Evolutionary conservation across 768 basidiomycete species (phyloP).

Genomic region (Pisolithus marmoratus): DNA sequence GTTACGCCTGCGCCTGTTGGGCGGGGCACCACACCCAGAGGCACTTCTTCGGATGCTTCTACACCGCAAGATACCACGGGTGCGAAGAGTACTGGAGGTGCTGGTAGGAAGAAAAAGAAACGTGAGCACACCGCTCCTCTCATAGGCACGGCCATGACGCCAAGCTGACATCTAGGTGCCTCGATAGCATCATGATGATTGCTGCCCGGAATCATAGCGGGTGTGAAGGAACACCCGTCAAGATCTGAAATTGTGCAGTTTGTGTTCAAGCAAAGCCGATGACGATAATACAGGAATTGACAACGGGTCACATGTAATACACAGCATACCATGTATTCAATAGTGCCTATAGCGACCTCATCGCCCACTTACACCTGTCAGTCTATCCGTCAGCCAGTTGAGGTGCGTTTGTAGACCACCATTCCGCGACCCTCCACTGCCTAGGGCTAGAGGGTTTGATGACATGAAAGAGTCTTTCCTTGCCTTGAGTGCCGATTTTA

Average conservation of each 20-base stretch:
- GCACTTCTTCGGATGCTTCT: slow-evolving; percentile 26
- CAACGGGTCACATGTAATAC: not conserved
- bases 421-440: slow-evolving; percentile 59
- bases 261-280: not conserved
- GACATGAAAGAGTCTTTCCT: slow-evolving; percentile 75
- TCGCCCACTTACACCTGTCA: slow-evolving; percentile 59
- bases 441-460: slow-evolving; percentile 78
- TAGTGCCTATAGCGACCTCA: slow-evolving; percentile 8
- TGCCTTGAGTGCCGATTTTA: slow-evolving; percentile 62
- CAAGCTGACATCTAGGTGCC: slow-evolving; percentile 13
- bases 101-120: slow-evolving; percentile 72
- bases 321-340: not conserved
- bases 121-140: slow-evolving; percentile 38
- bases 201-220: not conserved
- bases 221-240: too few relatives aligned
- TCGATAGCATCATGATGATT: slow-evolving; percentile 17
- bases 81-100: slow-evolving; percentile 43
- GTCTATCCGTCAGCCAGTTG: slow-evolving; percentile 72
- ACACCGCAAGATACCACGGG: slow-evolving; percentile 40
- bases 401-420: slow-evolving; percentile 64
- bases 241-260: not conserved
- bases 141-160: not conserved
- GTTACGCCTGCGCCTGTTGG: slow-evolving; percentile 27
- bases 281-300: not conserved
- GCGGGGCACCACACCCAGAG: slow-evolving; percentile 28